Conservation (phyloP, 805 yeast genomes). For the Ogataea haglerorum region DNA sequence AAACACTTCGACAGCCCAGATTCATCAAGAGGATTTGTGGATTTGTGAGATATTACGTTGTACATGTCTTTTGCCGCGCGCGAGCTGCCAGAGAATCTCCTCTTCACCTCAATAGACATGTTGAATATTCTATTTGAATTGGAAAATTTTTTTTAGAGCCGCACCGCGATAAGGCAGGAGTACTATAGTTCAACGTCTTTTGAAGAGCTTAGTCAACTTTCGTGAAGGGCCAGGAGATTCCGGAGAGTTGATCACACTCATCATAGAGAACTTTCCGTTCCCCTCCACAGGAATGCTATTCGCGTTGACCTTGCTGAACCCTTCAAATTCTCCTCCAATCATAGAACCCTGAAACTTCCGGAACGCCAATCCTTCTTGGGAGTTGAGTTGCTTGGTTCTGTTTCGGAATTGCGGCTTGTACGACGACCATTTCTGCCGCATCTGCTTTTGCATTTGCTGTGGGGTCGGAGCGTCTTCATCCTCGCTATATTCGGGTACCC, state of each 20-base stretch:
- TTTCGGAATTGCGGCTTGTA: slow-evolving; percentile 32
- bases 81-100: slow-evolving; percentile 9
- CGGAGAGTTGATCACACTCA: slow-evolving; percentile 26
- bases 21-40: slow-evolving; percentile 21
- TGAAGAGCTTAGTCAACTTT: slow-evolving; percentile 28
- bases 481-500: slow-evolving; percentile 48
- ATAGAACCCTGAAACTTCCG: slow-evolving; percentile 23
- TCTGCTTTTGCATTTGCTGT: slow-evolving; percentile 32
- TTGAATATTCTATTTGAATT: neutral
- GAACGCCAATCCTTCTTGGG: slow-evolving; percentile 38
- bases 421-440: slow-evolving; percentile 34
- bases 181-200: slow-evolving; percentile 20
- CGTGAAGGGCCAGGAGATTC: slow-evolving; percentile 11
- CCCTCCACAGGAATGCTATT: slow-evolving; percentile 21
- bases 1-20: slow-evolving; percentile 66
- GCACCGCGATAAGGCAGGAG: slow-evolving; percentile 7
- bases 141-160: slow-evolving; percentile 9
- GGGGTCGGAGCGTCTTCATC: slow-evolving; percentile 56
- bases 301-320: slow-evolving; percentile 19
- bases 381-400: slow-evolving; percentile 29
- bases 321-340: slow-evolving; percentile 21
- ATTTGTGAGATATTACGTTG: slow-evolving; percentile 11
- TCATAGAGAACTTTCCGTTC: slow-evolving; percentile 31
- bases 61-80: slow-evolving; percentile 9
- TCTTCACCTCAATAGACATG: slow-evolving; percentile 10